Evolutionary conservation across 1,139 yeast species (phyloP), one percentile per base, ranked within the genome.

Genomic region (Saccharomyces hybrid): DNA sequence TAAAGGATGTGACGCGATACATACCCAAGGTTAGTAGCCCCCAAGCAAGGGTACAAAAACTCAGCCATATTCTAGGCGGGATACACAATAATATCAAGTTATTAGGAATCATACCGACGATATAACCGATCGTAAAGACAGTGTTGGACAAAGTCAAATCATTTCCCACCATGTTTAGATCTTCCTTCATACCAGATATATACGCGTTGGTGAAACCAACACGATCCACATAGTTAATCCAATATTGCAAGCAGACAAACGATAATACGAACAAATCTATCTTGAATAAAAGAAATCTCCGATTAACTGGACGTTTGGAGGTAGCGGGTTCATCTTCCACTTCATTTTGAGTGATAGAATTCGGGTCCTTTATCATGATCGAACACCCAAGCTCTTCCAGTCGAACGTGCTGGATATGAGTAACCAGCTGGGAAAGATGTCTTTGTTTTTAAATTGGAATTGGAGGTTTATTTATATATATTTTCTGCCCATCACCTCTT

Each of bases 101-200:
- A 58, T 80, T 77, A 1, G 87, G 87, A 44, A 83, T 67, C 73
- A 81, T 76, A 3, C 83, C 82, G 14, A 82, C 71, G 27, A 80
- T 76, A 65, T 81, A 82, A 1, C 88, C 88, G 4, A 82, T 78
- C 9, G 80, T 80, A 66, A 82, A 83, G 51, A 79, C 75, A 0
- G 86, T 80, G 58, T 79, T 78, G 52, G 81, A 75, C 31, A 76
- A 59, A 59, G 80, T 81, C 55, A 73, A 71, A 59, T 77, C 75
- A 59, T 81, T 73, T 16, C 83, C 82, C n/a, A 68, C 61, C 75
- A 83, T 73, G 3, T 72, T 64, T 51, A 82, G 62, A 50, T 77
- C 83, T 53, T 80, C 79, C 60, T 77, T 75, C 82, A 83, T 77
- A 3, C 86, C 87, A 2, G 82, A 76, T 24, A 82, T 84, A 64